Evolutionary conservation across 176 grass and related monocot species (phyloP).

Genomic region (Pharus latifolius): DNA sequence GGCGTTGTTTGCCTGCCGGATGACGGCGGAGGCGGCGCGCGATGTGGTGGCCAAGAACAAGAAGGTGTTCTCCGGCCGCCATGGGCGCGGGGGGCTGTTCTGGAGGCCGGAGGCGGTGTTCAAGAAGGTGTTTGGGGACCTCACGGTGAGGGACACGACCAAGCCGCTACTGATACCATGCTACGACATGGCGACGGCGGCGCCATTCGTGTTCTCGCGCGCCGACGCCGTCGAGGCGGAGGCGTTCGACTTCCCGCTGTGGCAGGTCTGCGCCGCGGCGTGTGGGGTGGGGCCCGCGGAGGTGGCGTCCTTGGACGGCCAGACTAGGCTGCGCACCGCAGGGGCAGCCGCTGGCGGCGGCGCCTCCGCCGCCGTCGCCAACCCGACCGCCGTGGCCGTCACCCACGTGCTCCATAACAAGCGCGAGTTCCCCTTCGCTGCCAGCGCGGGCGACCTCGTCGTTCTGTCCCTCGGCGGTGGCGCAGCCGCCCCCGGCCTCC

Average conservation of each 20-base stretch:
- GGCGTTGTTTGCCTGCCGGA: conserved; percentile 44
- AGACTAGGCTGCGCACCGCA: conserved; percentile 31
- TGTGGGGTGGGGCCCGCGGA: conserved; percentile 21
- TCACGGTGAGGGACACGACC: conserved; percentile 43
- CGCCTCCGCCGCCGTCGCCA: conserved; percentile 13
- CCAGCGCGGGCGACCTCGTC: conserved; percentile 45
- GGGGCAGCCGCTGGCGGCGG: not conserved
- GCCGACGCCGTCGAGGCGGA: conserved; percentile 85
- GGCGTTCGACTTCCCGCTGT: conserved; percentile 76
- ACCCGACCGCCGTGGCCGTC: conserved; percentile 54
- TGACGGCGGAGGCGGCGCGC: conserved; percentile 41
- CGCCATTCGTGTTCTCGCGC: conserved; percentile 88
- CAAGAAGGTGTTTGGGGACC: conserved; percentile 42
- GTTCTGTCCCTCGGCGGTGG: conserved; percentile 55
- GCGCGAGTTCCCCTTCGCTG: conserved; percentile 63
- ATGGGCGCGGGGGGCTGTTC: not conserved
- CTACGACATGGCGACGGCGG: conserved; percentile 47
- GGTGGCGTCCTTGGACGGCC: conserved; percentile 47
- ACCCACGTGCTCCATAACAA: conserved; percentile 79
- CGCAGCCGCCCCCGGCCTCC: not conserved
- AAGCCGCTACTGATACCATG: conserved; percentile 82
- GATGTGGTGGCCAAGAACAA: conserved; percentile 32
- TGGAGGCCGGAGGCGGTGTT: conserved; percentile 10
- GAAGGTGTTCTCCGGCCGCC: conserved; percentile 12
- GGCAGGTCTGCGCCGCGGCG: conserved; percentile 54